Evolutionary conservation across 164 flowering plant species (phyloP).

Genomic region (Litsea cubeba): DNA sequence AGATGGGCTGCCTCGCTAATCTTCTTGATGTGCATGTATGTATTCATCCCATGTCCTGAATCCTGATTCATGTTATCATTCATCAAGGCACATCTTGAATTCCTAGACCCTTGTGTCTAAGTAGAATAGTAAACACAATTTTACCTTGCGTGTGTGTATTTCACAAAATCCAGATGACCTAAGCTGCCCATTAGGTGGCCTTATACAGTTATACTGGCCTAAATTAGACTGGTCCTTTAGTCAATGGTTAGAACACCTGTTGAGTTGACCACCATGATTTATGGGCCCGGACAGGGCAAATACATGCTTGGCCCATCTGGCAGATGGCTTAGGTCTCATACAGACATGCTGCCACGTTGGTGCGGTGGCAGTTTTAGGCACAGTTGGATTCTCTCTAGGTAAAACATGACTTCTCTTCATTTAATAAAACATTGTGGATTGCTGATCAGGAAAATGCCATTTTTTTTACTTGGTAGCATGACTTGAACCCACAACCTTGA

Average conservation of each 20-base stretch:
- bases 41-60: background rate
- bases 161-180: background rate
- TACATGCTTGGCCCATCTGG: too few species aligned
- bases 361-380: too few species aligned
- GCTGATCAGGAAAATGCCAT: too few species aligned
- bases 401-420: too few species aligned
- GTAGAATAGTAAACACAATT: background rate
- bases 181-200: background rate
- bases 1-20: conserved; percentile 55
- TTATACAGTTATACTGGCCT: too few species aligned
- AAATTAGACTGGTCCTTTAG: background rate
- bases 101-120: background rate
- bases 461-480: too few species aligned
- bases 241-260: background rate
- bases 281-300: too few species aligned
- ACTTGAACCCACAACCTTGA: too few species aligned
- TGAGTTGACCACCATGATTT: background rate
- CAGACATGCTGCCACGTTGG: too few species aligned
- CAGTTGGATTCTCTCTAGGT: too few species aligned
- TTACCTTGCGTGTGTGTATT: background rate
- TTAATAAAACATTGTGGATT: too few species aligned
- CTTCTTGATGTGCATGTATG: conserved; percentile 84
- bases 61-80: background rate
- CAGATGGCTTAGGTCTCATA: too few species aligned
- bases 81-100: background rate